Evolutionary conservation across 352 stramenopile species (phyloP).

Genomic region (Pythium vanterpoolii): DNA sequence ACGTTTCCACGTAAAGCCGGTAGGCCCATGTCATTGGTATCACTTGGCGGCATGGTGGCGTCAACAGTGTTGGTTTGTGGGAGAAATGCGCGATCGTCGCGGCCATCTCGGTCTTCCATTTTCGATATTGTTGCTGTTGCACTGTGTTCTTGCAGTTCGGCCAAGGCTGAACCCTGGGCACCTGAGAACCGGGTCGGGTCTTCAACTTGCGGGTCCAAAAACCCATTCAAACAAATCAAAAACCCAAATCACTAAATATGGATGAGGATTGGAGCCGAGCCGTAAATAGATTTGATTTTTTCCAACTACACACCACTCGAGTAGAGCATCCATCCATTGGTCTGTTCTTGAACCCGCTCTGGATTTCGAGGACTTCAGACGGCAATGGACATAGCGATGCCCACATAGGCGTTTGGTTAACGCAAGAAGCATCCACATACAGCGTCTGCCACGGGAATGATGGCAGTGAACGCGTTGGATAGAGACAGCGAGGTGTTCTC

Average conservation of each 20-base stretch:
- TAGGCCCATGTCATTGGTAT: background rate
- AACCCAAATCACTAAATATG: constrained; percentile 1
- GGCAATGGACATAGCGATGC: too few relatives aligned
- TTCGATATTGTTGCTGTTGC: background rate
- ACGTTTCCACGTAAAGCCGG: background rate
- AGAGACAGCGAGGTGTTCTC: too few relatives aligned
- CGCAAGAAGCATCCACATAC: too few relatives aligned
- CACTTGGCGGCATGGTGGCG: background rate
- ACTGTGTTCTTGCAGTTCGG: constrained; percentile 11
- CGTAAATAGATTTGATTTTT: too few relatives aligned
- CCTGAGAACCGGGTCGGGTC: constrained; percentile 9
- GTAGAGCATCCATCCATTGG: too few relatives aligned
- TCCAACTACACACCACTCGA: too few relatives aligned
- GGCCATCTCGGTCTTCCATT: background rate
- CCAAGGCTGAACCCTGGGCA: too few relatives aligned
- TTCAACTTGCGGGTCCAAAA: background rate
- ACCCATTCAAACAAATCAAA: background rate
- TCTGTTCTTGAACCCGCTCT: too few relatives aligned
- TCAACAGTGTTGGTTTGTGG: background rate
- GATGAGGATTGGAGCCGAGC: background rate
- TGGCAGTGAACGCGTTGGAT: too few relatives aligned
- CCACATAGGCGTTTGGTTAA: too few relatives aligned
- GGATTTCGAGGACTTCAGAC: too few relatives aligned
- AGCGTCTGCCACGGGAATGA: too few relatives aligned
- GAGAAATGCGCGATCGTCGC: constrained; percentile 3